Conservation (phyloP, 2,329 filamentous ascomycete genomes). For the Fragosphaeria purpurea region DNA sequence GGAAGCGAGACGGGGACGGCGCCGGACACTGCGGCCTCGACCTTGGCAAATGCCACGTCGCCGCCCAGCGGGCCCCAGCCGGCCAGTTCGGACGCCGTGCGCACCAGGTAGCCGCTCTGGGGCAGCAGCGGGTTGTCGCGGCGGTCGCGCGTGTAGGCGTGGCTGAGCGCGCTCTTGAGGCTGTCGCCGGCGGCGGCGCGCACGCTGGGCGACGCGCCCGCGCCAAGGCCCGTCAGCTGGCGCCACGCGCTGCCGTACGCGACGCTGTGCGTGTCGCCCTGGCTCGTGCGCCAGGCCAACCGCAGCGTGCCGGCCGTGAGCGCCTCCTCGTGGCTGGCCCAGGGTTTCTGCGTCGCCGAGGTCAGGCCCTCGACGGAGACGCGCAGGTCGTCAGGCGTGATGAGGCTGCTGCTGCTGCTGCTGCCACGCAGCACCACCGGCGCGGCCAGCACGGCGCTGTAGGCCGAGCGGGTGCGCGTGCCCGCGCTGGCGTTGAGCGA, state of each 20-base stretch:
- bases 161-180: slow-evolving; percentile 27
- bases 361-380: slow-evolving; percentile 71
- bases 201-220: slow-evolving; percentile 67
- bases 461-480: slow-evolving; percentile 83
- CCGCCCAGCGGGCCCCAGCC: slow-evolving; percentile 75
- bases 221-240: slow-evolving; percentile 70
- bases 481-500: slow-evolving; percentile 80
- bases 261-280: slow-evolving; percentile 63
- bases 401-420: no score
- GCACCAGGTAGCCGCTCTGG: slow-evolving; percentile 69
- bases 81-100: slow-evolving; percentile 72
- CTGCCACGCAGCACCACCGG: slow-evolving; percentile 79
- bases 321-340: slow-evolving; percentile 89
- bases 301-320: slow-evolving; percentile 69
- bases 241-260: slow-evolving; percentile 78
- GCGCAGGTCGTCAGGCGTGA: no score
- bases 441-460: slow-evolving; percentile 75
- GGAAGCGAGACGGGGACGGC: slow-evolving; percentile 66
- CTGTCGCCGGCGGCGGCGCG: slow-evolving; percentile 80
- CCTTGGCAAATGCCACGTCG: slow-evolving; percentile 89
- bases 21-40: slow-evolving; percentile 72
- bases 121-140: slow-evolving; percentile 81
- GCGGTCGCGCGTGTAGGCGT: slow-evolving; percentile 48
- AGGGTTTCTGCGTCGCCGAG: slow-evolving; percentile 78
- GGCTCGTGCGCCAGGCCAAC: slow-evolving; percentile 59